Evolutionary conservation across 169 alveolate species (phyloP).

Genomic region (Theileria equi): DNA sequence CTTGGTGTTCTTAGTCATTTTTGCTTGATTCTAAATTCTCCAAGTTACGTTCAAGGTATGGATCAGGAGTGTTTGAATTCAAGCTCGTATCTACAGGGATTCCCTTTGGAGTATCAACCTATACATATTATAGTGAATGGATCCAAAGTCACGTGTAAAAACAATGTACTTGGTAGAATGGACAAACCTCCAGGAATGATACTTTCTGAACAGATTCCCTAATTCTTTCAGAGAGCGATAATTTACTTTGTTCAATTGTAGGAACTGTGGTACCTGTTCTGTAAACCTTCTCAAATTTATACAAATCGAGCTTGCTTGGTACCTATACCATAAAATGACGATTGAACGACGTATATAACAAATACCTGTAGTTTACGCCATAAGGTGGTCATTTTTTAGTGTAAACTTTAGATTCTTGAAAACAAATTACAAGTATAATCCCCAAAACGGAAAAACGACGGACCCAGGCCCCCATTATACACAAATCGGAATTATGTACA

Average conservation of each 20-base stretch:
- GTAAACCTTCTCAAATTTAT: conserved; percentile 56
- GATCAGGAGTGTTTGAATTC: conserved; percentile 56
- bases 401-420: not conserved
- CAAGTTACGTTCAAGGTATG: conserved; percentile 47
- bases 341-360: not conserved
- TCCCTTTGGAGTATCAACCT: conserved; percentile 54
- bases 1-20: not conserved
- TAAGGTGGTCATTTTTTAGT: conserved; percentile 52
- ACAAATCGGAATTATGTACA: not conserved
- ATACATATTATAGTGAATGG: not conserved
- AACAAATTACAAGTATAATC: not conserved
- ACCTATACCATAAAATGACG: conserved; percentile 8
- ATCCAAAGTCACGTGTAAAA: not conserved
- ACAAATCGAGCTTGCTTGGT: conserved; percentile 58
- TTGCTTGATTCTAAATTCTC: not conserved
- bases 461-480: conserved; percentile 3
- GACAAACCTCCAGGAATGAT: conserved; percentile 46
- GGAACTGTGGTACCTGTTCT: conserved; percentile 44
- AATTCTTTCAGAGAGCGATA: conserved; percentile 24
- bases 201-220: conserved; percentile 48
- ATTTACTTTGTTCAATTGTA: not conserved
- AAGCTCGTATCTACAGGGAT: conserved; percentile 60
- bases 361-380: conserved; percentile 65
- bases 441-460: not conserved
- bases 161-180: not conserved